Percentiles rank a stretch among this genome's conserved stretches.
These are phyloP conservation scores for Diphasiastrum complanatum DNA, from an alignment of 83 land plant species.

Conservation along the genomic window DNA sequence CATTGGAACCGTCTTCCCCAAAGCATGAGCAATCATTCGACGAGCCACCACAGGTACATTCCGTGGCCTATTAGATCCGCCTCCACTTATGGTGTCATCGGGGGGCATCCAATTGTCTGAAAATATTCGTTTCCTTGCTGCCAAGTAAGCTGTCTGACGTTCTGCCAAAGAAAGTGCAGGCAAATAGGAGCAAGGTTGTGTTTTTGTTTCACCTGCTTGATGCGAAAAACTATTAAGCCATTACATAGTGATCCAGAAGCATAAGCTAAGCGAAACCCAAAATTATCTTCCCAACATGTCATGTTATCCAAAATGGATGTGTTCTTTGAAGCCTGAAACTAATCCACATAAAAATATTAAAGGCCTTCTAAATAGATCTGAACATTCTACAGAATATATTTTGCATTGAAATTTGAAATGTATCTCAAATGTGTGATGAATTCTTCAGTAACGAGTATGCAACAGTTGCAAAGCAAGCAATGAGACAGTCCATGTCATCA, in stretches of 20 bases:
- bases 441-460: too few relatives aligned
- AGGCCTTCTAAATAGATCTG: too few relatives aligned
- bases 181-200: neutral
- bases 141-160: conserved; percentile 74
- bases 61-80: conserved; percentile 43
- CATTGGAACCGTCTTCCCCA: conserved; percentile 78
- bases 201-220: neutral
- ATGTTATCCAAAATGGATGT: too few relatives aligned
- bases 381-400: too few relatives aligned
- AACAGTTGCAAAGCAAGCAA: too few relatives aligned
- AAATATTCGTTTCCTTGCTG: conserved; percentile 90
- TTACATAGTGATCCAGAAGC: neutral
- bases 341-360: too few relatives aligned
- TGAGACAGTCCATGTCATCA: too few relatives aligned
- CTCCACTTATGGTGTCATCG: conserved; percentile 23
- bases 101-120: conserved; percentile 26
- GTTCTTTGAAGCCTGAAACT: too few relatives aligned
- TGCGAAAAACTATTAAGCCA: neutral
- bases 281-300: too few relatives aligned
- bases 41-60: conserved; percentile 79
- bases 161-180: conserved; percentile 53
- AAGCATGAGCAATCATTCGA: conserved; percentile 95
- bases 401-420: too few relatives aligned
- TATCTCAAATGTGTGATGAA: too few relatives aligned
- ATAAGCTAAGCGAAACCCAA: too few relatives aligned